Evolutionary conservation across 352 stramenopile genomes (phyloP), one percentile per base, ranked within the genome.

Genomic region (Phytophthora capsici): DNA sequence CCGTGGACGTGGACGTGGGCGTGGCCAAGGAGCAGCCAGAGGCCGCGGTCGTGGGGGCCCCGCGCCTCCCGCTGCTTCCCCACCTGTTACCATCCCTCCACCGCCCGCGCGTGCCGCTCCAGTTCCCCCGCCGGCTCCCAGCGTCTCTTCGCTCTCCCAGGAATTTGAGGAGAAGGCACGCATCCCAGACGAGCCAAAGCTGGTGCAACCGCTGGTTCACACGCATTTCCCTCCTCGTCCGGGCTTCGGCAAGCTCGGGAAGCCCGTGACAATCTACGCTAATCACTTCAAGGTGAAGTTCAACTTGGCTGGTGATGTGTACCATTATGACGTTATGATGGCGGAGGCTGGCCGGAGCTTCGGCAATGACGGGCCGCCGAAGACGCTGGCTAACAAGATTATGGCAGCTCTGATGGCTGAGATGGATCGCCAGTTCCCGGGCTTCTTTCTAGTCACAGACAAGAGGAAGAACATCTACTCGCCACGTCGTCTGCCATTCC

Each of bases 291-390:
- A 67, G 16, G 82, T 93, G 12, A 77, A 71, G 26, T 71, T 88
- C 37, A 82, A 73, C 9, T 62, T 71, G 13, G 48, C 70, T 0
- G 80, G 73, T 3, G 83, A 91, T 43, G 57, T 89, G 4, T 93
- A 77, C 50, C 85, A 93, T 74, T 93, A 93, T 60, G 85, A 93
- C 53, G 82, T 88, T 2, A 50, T 77, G 44, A 84, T 93, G 57
- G 69, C 64, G 1, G 66, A 85, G 51, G 45, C 50, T 23, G 79
- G 70, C 0, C 51, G 55, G 6, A 73, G 59, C 19, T 84, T 80
- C 34, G 57, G 67, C 20, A 78, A 84, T 16, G 81, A 87, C 6
- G 74, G 75, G 0, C 81, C 80, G 7, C 79, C 82, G 32, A 93
- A 90, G 54, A 25, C 71, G 17, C 55, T 93, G 4, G 82, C 79